These are phyloP conservation scores for Goffeauzyma gilvescens DNA, from an alignment of 768 basidiomycete species.

Conservation along the genomic window DNA sequence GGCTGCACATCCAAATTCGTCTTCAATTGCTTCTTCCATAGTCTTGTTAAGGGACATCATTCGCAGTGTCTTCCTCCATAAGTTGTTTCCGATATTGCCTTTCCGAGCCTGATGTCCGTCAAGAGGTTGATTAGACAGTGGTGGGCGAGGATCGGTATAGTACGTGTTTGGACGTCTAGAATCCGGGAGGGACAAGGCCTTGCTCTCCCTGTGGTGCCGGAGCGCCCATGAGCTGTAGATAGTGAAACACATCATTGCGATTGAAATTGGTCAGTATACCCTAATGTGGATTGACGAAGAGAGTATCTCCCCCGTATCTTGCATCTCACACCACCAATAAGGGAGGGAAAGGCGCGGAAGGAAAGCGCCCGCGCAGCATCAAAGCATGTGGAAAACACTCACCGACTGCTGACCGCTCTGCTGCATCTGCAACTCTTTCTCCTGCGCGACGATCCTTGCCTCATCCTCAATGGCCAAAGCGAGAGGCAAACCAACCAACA, in stretches of 20 bases:
- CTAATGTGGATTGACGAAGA: not conserved
- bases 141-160: no score
- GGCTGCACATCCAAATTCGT: no score
- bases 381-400: conserved; percentile 17
- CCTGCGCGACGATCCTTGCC: conserved; percentile 79
- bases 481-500: conserved; percentile 81
- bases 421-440: conserved; percentile 81
- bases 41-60: no score
- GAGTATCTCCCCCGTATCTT: not conserved
- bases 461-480: conserved; percentile 90
- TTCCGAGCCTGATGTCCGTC: no score
- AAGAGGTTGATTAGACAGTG: no score
- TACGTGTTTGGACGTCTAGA: conserved; percentile 40
- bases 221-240: conserved; percentile 51
- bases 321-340: no score
- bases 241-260: conserved; percentile 10
- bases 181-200: conserved; percentile 68
- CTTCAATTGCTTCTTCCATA: no score
- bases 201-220: conserved; percentile 36
- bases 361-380: not conserved
- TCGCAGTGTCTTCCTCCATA: no score
- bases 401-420: conserved; percentile 85
- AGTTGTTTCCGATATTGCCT: no score
- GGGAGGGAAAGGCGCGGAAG: conserved; percentile 2
- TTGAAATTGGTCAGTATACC: not conserved